Conservation (phyloP, 2,329 filamentous ascomycete genomes). For the Colletotrichum limetticola region DNA sequence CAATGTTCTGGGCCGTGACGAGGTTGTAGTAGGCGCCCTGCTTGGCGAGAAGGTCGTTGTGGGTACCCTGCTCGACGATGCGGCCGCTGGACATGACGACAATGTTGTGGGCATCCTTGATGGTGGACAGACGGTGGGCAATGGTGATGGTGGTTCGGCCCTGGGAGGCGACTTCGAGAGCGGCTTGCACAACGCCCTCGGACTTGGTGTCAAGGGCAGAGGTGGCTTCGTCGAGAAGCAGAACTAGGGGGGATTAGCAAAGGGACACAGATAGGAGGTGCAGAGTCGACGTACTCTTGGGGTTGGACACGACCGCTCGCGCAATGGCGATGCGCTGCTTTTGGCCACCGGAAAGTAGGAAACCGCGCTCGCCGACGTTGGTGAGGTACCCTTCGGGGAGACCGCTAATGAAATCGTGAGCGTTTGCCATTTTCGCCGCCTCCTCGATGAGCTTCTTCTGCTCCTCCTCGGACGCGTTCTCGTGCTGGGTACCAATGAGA, state of each 20-base stretch:
- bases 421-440: conserved; percentile 91
- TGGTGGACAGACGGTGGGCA: conserved; percentile 93
- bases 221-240: conserved; percentile 95
- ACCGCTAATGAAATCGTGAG: conserved; percentile 86
- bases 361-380: conserved; percentile 94
- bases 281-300: conserved; percentile 67
- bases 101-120: conserved; percentile 94
- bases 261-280: conserved; percentile 6
- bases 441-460: conserved; percentile 78
- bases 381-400: conserved; percentile 93
- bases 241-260: conserved; percentile 56
- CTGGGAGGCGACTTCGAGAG: conserved; percentile 84
- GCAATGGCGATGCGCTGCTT: conserved; percentile 98
- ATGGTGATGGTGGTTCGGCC: conserved; percentile 96
- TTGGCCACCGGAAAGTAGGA: conserved; percentile 92
- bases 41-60: conserved; percentile 79
- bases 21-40: conserved; percentile 83
- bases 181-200: conserved; percentile 93
- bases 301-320: conserved; percentile 88
- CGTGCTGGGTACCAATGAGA: conserved; percentile 83
- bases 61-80: conserved; percentile 94
- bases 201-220: conserved; percentile 94
- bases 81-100: conserved; percentile 87
- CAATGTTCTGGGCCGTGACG: conserved; percentile 89
- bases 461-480: conserved; percentile 74